Base-by-base conservation (phyloP, 306 rosid species). In the Lotus japonicus region DNA sequence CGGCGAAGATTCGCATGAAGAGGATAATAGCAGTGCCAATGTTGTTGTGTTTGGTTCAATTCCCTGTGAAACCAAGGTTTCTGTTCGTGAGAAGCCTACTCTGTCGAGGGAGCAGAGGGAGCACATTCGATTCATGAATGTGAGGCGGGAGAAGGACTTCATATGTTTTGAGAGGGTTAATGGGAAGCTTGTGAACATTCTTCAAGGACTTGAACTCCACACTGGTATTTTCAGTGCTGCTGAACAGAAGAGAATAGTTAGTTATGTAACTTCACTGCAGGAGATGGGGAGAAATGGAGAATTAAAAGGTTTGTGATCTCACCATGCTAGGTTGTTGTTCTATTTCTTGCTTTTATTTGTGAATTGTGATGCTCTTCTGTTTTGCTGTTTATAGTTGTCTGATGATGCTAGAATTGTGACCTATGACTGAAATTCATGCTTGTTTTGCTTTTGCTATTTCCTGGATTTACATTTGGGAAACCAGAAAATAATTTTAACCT, bases 161-260 rank as follows among this genome's bases (percentile, higher is more conserved):
- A 77, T 80, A 1, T 95, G 96, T 70, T 64, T 85, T 3, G 99
- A 95, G 81, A 87, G 92, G 84, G 57, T 84, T 44, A 64, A 83
- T 4, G 95, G 95, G 11, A 91, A 88, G 67, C 6, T 84, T 6
- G 89, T 83, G 0, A 95, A 95, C 68, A 80, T 95, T 73, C 77
- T 91, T 9, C 86, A 78, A n/a, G 99, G 99, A 19, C 86, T 95
- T n/a, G 99, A 91, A 74, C 92, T 91, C 53, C 99, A 95, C 71
- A 62, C 71, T 0, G 92, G 96, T 43, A 83, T 95, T 17, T 78
- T 95, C 66, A 95, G 99, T 64, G 95, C 95, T 63, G 97, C 74
- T 5, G 97, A 95, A 35, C 99, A 95, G 86, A 95, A 42, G 76
- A 84, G 92, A 82, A 95, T 88, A 12, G 92, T 91, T 14, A 73